These are phyloP conservation scores for Gossypium herbaceum DNA, from an alignment of 345 rosid species.

Conservation along the genomic window DNA sequence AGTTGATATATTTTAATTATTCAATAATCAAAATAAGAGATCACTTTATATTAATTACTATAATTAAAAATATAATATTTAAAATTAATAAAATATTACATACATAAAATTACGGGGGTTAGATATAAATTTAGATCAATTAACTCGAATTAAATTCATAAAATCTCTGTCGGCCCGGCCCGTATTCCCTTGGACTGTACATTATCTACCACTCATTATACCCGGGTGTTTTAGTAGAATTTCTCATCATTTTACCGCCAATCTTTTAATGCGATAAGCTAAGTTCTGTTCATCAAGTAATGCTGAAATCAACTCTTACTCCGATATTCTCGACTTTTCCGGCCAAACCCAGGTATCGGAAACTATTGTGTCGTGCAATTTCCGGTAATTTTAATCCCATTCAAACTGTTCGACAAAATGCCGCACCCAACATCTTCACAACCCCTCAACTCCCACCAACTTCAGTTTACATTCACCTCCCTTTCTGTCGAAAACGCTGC, in stretches of 20 bases:
- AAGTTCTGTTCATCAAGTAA: conserved; percentile 1
- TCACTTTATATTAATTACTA: too few species aligned
- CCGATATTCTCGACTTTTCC: conserved; percentile 52
- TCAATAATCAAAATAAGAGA: too few species aligned
- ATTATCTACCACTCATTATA: background rate
- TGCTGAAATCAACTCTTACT: conserved; percentile 54
- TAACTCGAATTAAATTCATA: too few species aligned
- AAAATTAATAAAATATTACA: too few species aligned
- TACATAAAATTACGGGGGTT: too few species aligned
- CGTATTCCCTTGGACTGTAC: background rate
- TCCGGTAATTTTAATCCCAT: conserved; percentile 16
- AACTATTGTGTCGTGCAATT: conserved; percentile 12
- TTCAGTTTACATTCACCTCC: conserved; percentile 85
- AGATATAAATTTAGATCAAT: too few species aligned
- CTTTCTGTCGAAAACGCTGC: conserved; percentile 95
- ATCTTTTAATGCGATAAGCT: background rate
- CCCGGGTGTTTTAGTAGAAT: background rate
- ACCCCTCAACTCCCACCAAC: conserved; percentile 49
- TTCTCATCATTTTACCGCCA: background rate
- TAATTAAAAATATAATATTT: too few species aligned
- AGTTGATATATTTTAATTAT: too few species aligned
- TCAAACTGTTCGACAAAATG: conserved; percentile 72
- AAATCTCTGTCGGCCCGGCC: background rate
- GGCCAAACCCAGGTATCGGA: conserved; percentile 31
- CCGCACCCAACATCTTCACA: conserved; percentile 39